Evolutionary conservation across 139 green algal species (phyloP).

Genomic region (Nannochloris sp.): DNA sequence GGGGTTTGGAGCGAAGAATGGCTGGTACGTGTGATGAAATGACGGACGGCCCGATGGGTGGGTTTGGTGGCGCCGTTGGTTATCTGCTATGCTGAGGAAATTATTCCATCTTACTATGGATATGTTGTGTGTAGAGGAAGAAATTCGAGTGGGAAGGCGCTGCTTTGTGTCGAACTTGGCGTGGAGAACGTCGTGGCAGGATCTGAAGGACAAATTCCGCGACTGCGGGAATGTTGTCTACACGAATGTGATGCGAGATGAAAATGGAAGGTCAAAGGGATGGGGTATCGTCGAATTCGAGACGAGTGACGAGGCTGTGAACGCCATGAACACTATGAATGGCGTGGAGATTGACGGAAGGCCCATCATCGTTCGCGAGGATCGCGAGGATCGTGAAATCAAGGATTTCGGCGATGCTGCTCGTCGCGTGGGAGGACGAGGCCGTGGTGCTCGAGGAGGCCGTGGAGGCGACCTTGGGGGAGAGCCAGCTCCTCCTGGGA

Average conservation of each 20-base stretch:
- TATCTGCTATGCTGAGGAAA: background rate
- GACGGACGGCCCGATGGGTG: too few species aligned
- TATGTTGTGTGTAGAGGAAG: slow-evolving; percentile 16
- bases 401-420: slow-evolving; percentile 49
- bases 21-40: too few species aligned
- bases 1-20: too few species aligned
- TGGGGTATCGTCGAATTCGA: slow-evolving; percentile 88
- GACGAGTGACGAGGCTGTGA: slow-evolving; percentile 63
- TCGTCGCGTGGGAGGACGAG: background rate
- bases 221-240: slow-evolving; percentile 79
- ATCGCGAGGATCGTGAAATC: slow-evolving; percentile 88
- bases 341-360: slow-evolving; percentile 73
- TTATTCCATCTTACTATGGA: background rate
- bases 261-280: slow-evolving; percentile 82
- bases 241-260: slow-evolving; percentile 77
- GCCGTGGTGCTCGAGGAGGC: background rate
- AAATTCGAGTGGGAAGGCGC: slow-evolving; percentile 26
- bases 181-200: slow-evolving; percentile 80
- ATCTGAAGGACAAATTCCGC: slow-evolving; percentile 86
- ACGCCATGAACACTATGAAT: slow-evolving; percentile 67
- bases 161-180: slow-evolving; percentile 79
- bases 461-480: background rate
- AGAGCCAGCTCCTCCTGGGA: slow-evolving; percentile 5
- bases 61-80: slow-evolving; percentile 4
- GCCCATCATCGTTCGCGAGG: slow-evolving; percentile 83